A percentile compares a stretch with the other conserved stretches of the same genome.
Evolutionary conservation across 805 yeast genomes (phyloP).

Genomic region (Torulaspora maleeae): DNA sequence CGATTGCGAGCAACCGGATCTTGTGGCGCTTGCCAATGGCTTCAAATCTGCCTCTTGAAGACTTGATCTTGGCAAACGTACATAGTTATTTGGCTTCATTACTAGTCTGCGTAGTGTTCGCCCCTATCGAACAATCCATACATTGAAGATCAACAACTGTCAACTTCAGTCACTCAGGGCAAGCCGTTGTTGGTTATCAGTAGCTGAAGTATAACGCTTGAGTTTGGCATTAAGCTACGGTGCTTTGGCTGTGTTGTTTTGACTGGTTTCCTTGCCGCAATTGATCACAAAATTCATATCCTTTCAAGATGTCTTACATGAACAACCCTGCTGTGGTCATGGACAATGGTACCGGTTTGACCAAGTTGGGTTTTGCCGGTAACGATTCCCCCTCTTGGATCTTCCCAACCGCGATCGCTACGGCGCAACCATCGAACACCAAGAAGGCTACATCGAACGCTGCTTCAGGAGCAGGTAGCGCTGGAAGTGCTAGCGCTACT

Average conservation of each 20-base stretch:
- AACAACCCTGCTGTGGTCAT: constrained; percentile 91
- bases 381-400: constrained; percentile 97
- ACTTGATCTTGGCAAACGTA: neutral
- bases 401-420: constrained; percentile 91
- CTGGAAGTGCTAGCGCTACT: constrained; percentile 10
- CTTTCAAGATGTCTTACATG: constrained; percentile 48
- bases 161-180: neutral
- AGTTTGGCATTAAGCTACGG: neutral
- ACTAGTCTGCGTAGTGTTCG: neutral
- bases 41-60: neutral
- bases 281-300: neutral
- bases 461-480: constrained; percentile 36
- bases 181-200: neutral
- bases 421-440: constrained; percentile 47
- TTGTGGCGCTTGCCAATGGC: neutral
- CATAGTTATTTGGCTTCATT: constrained; percentile 1
- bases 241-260: constrained; percentile 1
- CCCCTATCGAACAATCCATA: constrained; percentile 2
- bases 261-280: neutral
- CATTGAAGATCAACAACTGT: neutral
- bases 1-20: no score
- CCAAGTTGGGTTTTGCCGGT: constrained; percentile 97
- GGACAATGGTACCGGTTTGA: constrained; percentile 98
- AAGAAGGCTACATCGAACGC: constrained; percentile 37
- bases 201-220: neutral